Evolutionary conservation across 2,329 filamentous ascomycete species (phyloP), one percentile per base, ranked within the genome.

Genomic region (Lasiodiplodia citricola): DNA sequence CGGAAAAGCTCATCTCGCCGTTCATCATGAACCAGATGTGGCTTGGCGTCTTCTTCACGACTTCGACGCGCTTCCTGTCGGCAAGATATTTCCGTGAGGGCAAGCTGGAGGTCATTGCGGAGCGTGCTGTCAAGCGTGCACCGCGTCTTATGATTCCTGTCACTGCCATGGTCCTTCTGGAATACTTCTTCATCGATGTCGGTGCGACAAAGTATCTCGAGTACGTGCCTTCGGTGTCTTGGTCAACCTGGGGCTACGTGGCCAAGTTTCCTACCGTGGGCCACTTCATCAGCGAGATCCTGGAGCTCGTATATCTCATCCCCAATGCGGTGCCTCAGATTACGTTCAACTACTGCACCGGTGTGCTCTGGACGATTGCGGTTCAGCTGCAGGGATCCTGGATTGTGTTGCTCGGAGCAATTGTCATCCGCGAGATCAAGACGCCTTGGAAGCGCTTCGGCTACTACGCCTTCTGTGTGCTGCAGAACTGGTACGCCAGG

Each of bases 281-380:
- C 10, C 76, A 79, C 56, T 84, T 80, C 71, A 74, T 85, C 41
- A 82, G 78, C 44, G 81, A 83, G 67, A 70, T 84, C 7, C 73
- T 85, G 4, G 80, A 84, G 70, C 75, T 85, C 11, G 75, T 78
- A 3, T 85, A 82, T 65, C 74, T 84, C 11, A 79, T 84, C n/a
- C 83, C 83, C 7, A 85, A 84, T 60, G 82, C 81, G 2, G 81
- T 81, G 8, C 83, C 83, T 0, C 79, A 83, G 64, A 81, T 85
- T 58, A 83, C 81, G 10, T 80, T 79, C 72, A 81, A 85, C 71
- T 85, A 83, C 74, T 84, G 83, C 69, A 83, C 83, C 0, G 83
- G 83, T 73, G 83, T 85, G 5, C 76, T 85, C 1, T 85, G 83
- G 83, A 84, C 83, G 3, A 83, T 85, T 38, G 82, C 83, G 0